Conservation (phyloP, 1,284 basidiomycete genomes). For the Cystobasidiaceae sp. region DNA sequence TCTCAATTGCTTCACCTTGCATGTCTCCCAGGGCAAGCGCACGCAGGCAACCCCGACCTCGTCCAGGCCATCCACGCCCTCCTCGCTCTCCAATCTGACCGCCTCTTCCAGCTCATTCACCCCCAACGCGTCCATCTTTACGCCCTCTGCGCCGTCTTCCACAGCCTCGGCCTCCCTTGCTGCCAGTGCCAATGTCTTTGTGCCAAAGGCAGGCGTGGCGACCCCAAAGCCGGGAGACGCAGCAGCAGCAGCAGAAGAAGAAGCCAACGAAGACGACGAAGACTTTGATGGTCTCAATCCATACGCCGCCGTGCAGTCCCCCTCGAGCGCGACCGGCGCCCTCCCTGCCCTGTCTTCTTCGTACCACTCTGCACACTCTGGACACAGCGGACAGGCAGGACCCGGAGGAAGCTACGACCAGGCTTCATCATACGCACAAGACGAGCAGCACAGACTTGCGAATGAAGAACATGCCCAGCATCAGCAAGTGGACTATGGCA, state of each 20-base stretch:
- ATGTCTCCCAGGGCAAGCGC: background rate
- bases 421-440: background rate
- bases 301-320: constrained; percentile 18
- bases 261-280: constrained; percentile 2
- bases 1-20: background rate
- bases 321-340: constrained; percentile 5
- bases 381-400: background rate
- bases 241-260: background rate
- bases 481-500: constrained; percentile 7
- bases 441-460: background rate
- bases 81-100: background rate
- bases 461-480: background rate
- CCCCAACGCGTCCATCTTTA: background rate
- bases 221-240: background rate
- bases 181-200: constrained; percentile 36
- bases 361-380: constrained; percentile 12
- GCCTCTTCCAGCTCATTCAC: constrained; percentile 9
- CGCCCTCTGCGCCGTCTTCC: background rate
- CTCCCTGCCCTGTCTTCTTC: background rate
- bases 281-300: constrained; percentile 28
- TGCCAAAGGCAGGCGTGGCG: constrained; percentile 19
- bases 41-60: constrained; percentile 1
- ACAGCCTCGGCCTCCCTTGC: background rate
- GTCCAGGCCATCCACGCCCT: background rate
- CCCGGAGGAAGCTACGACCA: background rate